These are phyloP conservation scores for Phaffia rhodozyma DNA, from an alignment of 1,284 basidiomycete species.

Conservation along the genomic window DNA sequence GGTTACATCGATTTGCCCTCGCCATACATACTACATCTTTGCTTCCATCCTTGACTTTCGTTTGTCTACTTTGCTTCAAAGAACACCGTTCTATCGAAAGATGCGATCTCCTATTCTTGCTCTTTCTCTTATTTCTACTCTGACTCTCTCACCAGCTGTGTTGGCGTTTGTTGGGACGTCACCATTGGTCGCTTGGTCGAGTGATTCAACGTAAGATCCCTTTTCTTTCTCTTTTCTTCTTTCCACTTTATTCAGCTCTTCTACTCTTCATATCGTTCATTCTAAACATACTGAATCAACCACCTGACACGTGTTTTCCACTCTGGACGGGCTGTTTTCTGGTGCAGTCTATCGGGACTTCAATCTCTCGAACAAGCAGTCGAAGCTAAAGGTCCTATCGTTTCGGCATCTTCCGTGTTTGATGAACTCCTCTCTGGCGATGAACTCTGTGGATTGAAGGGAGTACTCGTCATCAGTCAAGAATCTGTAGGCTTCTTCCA, in stretches of 20 bases:
- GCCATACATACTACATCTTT: no score
- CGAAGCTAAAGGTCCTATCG: background rate
- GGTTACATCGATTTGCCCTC: no score
- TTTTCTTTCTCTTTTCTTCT: background rate
- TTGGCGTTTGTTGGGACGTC: constrained; percentile 2
- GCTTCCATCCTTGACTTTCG: no score
- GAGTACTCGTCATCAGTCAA: constrained; percentile 6
- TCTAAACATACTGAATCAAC: no score
- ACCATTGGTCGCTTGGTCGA: background rate
- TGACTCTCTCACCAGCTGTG: background rate
- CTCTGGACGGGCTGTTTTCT: background rate
- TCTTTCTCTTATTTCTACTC: background rate
- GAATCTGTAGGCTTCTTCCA: background rate
- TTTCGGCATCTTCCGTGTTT: background rate
- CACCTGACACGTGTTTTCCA: no score
- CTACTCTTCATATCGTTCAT: background rate
- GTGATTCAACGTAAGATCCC: background rate
- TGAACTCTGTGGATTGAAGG: background rate
- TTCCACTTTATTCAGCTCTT: background rate
- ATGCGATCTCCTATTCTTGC: background rate
- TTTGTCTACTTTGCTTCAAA: no score
- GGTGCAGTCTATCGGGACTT: background rate
- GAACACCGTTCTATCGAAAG: no score
- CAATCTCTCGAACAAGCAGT: background rate
- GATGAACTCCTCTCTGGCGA: background rate